phyloP scores from a whole-genome alignment of 495 filamentous ascomycete genomes.

The Penicillium cosmopolitanum region DNA sequence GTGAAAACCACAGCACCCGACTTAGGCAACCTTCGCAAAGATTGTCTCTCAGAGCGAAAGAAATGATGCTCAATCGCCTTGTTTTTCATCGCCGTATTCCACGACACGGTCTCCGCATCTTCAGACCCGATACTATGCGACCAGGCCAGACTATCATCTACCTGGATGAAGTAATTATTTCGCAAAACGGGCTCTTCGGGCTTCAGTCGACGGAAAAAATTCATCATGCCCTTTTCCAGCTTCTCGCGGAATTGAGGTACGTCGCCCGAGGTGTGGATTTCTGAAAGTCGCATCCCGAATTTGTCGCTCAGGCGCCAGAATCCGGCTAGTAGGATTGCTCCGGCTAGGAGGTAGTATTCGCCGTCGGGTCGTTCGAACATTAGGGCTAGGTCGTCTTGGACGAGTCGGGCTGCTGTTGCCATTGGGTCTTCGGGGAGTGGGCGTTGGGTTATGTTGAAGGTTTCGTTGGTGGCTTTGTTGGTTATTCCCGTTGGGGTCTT shows the following conservation, averaged over 20 bases:
- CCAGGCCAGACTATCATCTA: constrained; percentile 74
- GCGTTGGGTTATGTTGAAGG: constrained; percentile 67
- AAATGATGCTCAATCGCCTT: constrained; percentile 73
- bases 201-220: constrained; percentile 70
- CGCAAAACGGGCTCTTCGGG: constrained; percentile 66
- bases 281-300: constrained; percentile 78
- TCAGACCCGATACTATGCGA: constrained; percentile 75
- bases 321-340: constrained; percentile 76
- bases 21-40: constrained; percentile 69
- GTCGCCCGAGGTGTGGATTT: constrained; percentile 82
- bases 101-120: constrained; percentile 65
- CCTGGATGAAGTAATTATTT: constrained; percentile 81
- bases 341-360: constrained; percentile 84
- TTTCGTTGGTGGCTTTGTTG: constrained; percentile 73
- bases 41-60: constrained; percentile 82
- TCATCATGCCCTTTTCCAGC: constrained; percentile 81
- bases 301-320: constrained; percentile 90
- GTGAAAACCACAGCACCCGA: constrained; percentile 81
- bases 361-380: constrained; percentile 83
- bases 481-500: constrained; percentile 67
- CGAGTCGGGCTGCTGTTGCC: constrained; percentile 69
- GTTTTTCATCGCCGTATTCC: constrained; percentile 79
- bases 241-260: constrained; percentile 80
- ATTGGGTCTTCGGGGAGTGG: constrained; percentile 83
- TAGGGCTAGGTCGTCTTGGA: constrained; percentile 85